Evolutionary conservation across 257 asterid genomes (phyloP).

Genomic region (Solanum sejunctum): DNA sequence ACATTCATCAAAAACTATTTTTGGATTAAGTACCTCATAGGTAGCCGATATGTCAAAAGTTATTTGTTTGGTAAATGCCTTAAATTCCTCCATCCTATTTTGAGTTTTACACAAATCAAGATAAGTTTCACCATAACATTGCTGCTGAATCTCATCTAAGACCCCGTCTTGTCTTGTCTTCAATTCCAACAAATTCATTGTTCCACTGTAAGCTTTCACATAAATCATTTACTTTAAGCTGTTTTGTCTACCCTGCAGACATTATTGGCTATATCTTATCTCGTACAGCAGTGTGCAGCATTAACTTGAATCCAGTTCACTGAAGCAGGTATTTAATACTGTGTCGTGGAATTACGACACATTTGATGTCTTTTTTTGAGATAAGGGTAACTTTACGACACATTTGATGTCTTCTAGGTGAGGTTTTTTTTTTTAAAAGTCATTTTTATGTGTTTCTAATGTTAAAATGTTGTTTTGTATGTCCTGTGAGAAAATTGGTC

Average conservation of each 20-base stretch:
- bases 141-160: background rate
- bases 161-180: background rate
- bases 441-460: background rate
- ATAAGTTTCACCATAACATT: background rate
- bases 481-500: background rate
- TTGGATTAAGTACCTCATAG: background rate
- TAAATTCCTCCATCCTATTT: background rate
- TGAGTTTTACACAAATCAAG: background rate
- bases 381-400: background rate
- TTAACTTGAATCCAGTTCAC: background rate
- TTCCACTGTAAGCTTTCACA: background rate
- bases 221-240: background rate
- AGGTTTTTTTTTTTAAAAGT: background rate
- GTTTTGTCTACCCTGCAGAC: background rate
- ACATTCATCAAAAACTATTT: background rate
- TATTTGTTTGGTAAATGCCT: background rate
- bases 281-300: background rate
- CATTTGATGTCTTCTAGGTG: background rate
- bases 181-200: background rate
- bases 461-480: background rate
- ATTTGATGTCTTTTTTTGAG: background rate
- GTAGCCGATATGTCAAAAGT: background rate
- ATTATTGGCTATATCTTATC: background rate
- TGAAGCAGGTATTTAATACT: background rate
- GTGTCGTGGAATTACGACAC: background rate